These are phyloP conservation scores for Pichia scutulata DNA, from an alignment of 805 yeast species.

Conservation along the genomic window DNA sequence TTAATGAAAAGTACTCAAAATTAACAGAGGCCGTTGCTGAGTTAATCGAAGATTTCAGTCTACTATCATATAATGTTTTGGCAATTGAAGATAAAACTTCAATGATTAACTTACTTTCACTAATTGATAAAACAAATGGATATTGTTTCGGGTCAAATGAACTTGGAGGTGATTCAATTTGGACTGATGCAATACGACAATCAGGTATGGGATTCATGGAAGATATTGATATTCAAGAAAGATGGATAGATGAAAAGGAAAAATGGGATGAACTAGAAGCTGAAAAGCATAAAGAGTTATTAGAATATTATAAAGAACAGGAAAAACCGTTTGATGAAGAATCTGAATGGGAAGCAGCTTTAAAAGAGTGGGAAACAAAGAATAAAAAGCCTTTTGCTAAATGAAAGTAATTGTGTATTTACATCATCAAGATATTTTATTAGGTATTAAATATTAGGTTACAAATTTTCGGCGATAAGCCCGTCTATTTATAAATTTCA, in stretches of 20 bases:
- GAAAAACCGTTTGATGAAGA: conserved; percentile 46
- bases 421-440: neutral
- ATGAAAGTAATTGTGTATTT: neutral
- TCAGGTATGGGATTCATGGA: conserved; percentile 45
- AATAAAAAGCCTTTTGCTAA: conserved; percentile 13
- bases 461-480: neutral
- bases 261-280: conserved; percentile 61
- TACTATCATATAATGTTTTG: conserved; percentile 83
- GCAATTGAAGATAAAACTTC: conserved; percentile 87
- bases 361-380: conserved; percentile 48
- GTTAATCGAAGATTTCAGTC: conserved; percentile 75
- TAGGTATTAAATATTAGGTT: neutral
- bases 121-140: conserved; percentile 88
- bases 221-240: conserved; percentile 75
- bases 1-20: conserved; percentile 36
- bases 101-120: conserved; percentile 74
- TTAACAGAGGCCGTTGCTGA: conserved; percentile 76
- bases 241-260: conserved; percentile 88
- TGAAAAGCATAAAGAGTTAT: conserved; percentile 35
- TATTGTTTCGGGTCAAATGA: conserved; percentile 90
- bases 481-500: neutral
- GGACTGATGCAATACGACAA: conserved; percentile 94
- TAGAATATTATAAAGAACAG: conserved; percentile 27
- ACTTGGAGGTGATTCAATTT: conserved; percentile 91
- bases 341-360: conserved; percentile 63